Evolutionary conservation across 1,139 yeast genomes (phyloP), one percentile per base, ranked within the genome.

Genomic region (Magnusiomyces paraingens): DNA sequence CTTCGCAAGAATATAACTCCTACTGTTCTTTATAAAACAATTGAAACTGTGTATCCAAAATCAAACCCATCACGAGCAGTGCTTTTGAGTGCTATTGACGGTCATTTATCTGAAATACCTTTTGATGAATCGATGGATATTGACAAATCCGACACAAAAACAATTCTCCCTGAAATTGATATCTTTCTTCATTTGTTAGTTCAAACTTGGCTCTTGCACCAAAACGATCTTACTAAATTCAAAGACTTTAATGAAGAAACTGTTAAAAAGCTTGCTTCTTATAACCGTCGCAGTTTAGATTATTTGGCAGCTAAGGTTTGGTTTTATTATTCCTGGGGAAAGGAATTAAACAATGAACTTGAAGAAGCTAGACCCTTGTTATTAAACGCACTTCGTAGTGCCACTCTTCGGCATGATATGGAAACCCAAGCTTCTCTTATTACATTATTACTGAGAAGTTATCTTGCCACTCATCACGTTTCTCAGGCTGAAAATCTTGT

Each of bases 361-460:
- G 73, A 77, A 52, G 72, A 81, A n/a, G 75, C 88, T 53, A 82
- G 95, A 65, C 80, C 88, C 6, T 82, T 56, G 49, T 75, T 93
- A 66, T 79, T 89, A 67, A 73, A 77, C 42, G 88, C 87, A 17
- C 78, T 93, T 66, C 82, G 97, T 71, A 86, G 95, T 2, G 91
- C 97, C 2, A 84, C 96, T 26, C 79, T 94, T 62, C 84, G 96
- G 64, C 97, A 93, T 66, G 98, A 94, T 68, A 78, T 79, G 54
- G 99, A 93, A 70, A 89, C 97, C 1, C 87, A 88, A 55, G 96
- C 96, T 11, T 83, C 90, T 59, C 76, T 90, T 56, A 85, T 90
- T 57, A 90, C 96, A 21, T 76, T 90, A 59, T 77, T 93, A 61
- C 75, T 94, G 65, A 83, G 98, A 70, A 84, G 84, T 68, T 91